Evolutionary conservation across 2,329 filamentous ascomycete genomes (phyloP).

Genomic region (Hysterium pulicare): DNA sequence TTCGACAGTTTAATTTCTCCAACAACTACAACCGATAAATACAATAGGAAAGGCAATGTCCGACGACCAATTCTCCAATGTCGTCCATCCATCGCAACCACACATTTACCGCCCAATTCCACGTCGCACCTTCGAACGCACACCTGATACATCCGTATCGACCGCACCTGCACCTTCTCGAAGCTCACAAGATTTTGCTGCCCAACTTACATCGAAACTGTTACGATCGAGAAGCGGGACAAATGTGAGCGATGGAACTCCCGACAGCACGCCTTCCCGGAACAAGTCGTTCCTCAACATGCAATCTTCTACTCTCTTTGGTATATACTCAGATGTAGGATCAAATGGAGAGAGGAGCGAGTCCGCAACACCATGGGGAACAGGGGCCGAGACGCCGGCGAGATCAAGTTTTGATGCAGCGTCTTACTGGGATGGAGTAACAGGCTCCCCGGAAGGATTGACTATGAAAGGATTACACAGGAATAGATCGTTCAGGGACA

Average conservation of each 20-base stretch:
- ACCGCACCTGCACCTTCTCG: conserved; percentile 10
- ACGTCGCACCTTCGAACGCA: conserved; percentile 30
- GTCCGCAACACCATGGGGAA: conserved; percentile 71
- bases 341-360: conserved; percentile 45
- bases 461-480: conserved; percentile 18
- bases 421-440: conserved; percentile 10
- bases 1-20: background rate
- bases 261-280: conserved; percentile 46
- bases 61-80: conserved; percentile 14
- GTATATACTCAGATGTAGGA: conserved; percentile 68
- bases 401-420: conserved; percentile 10
- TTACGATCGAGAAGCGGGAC: conserved; percentile 26
- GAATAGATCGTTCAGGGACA: background rate
- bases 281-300: conserved; percentile 80
- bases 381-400: conserved; percentile 67
- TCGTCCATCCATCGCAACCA: conserved; percentile 7
- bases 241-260: conserved; percentile 14
- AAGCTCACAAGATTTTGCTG: conserved; percentile 29
- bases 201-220: conserved; percentile 35
- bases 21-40: no score
- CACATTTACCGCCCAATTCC: conserved; percentile 39
- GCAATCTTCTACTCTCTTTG: conserved; percentile 82
- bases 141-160: conserved; percentile 2
- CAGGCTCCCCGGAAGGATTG: conserved; percentile 25
- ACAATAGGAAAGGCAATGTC: background rate